phyloP scores from a whole-genome alignment of 169 alveolate genomes.

The Sarcocystis neurona region DNA sequence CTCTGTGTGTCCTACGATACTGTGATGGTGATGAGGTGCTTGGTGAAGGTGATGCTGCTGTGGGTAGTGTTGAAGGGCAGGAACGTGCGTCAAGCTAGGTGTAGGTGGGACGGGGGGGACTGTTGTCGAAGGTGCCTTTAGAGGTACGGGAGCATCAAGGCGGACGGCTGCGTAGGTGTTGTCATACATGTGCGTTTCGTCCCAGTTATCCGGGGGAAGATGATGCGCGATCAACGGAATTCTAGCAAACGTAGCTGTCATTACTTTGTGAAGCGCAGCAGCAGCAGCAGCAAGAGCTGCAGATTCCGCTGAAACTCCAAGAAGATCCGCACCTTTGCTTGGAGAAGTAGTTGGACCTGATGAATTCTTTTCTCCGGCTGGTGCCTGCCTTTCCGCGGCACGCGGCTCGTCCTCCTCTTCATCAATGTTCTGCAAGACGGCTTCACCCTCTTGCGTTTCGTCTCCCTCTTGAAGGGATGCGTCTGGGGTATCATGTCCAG shows the following conservation, averaged over 20 bases:
- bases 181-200: neutral
- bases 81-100: too few relatives aligned
- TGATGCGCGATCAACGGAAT: neutral
- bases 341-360: neutral
- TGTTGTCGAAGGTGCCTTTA: too few relatives aligned
- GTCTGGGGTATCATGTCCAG: neutral
- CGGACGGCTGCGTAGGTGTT: too few relatives aligned
- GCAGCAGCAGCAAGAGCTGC: slow-evolving; percentile 7
- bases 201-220: neutral
- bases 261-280: neutral
- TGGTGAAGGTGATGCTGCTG: too few relatives aligned
- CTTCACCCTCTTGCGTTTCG: neutral
- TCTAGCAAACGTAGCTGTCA: neutral
- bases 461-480: neutral
- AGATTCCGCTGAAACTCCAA: neutral
- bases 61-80: too few relatives aligned
- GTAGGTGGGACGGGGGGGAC: too few relatives aligned
- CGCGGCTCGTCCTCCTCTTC: neutral
- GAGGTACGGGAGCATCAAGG: too few relatives aligned
- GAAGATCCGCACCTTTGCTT: neutral
- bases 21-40: too few relatives aligned
- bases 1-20: too few relatives aligned
- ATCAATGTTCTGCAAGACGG: neutral
- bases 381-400: neutral
- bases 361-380: neutral